Base-by-base conservation (phyloP, 1,139 yeast species). In the Suhomyces ambrosiae region DNA sequence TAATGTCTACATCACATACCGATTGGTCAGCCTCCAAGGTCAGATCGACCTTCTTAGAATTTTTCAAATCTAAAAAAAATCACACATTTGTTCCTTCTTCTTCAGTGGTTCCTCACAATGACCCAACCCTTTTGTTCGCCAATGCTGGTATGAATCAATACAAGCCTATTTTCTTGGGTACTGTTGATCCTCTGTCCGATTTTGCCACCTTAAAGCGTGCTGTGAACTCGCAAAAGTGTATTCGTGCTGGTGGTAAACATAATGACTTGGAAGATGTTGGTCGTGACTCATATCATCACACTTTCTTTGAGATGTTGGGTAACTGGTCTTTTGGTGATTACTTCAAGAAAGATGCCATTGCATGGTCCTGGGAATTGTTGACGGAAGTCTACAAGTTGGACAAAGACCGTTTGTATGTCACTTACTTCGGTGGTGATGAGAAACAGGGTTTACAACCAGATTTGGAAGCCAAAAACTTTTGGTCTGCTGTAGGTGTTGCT, bases 241-340 rank as follows among this genome's bases (percentile, higher is more conserved):
- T 92, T 55, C 83, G 99, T 70, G 99, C 99, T 27, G 99, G 99
- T 63, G 99, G 99, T 62, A 92, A 92, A 66, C 99, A 92, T 65
- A 92, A 92, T 59, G 99, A 92, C 69, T 79, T 92, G 58, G 99
- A 92, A 61, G 99, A 92, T 64, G 99, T 92, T 32, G 99, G 99
- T 46, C 81, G 86, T 60, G 99, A 92, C 63, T 86, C 95, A 40
- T 92, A 92, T 60, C 99, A 92, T 63, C 99, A 92, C 64, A 92
- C 99, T 9, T 92, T 94, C 59, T 92, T 92, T 53, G 99, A 92
- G 70, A 92, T 92, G 99, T 79, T 92, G 68, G 99, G 99, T 52
- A 92, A 92, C 73, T 92, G 99, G 99, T 92, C 98, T 5, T 92
- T 92, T 64, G 99, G 99, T 50, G 98, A 92, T 65, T 92, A 92